Percentiles rank a stretch among this genome's conserved stretches.
These are phyloP conservation scores for Arthrobotrys entomopaga DNA, from an alignment of 2,329 filamentous ascomycete species.

Conservation along the genomic window DNA sequence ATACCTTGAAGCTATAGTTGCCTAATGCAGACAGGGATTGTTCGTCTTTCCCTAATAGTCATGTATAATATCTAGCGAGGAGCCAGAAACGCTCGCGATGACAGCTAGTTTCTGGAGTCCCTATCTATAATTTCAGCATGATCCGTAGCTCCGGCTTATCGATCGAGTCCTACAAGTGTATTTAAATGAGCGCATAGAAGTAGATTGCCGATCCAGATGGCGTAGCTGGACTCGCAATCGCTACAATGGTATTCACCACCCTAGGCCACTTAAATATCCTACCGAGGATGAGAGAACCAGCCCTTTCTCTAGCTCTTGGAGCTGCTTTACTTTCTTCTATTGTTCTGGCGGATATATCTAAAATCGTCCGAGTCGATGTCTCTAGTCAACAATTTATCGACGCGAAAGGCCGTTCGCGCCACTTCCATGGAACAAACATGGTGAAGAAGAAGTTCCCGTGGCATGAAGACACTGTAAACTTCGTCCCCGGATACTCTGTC, in stretches of 20 bases:
- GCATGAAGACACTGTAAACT: conserved; percentile 44
- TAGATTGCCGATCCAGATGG: background rate
- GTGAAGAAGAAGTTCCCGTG: conserved; percentile 52
- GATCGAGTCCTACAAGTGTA: too few species aligned
- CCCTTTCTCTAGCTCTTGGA: conserved; percentile 6
- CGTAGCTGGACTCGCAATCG: too few species aligned
- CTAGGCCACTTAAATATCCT: background rate
- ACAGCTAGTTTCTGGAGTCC: background rate
- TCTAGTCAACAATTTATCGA: conserved; percentile 53
- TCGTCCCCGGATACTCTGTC: conserved; percentile 40
- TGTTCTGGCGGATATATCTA: conserved; percentile 38
- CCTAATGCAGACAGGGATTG: conserved; percentile 10
- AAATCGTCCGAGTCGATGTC: conserved; percentile 52
- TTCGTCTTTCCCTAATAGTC: conserved; percentile 22
- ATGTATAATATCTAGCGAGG: background rate
- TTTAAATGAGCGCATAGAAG: conserved; percentile 1
- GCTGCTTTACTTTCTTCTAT: conserved; percentile 22
- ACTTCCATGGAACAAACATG: conserved; percentile 55
- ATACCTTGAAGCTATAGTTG: conserved; percentile 5
- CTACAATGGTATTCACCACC: too few species aligned
- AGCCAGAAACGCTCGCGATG: too few species aligned
- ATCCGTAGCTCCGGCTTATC: too few species aligned
- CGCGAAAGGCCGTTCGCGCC: conserved; percentile 45
- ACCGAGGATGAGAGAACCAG: conserved; percentile 13
- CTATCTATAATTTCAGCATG: background rate